Evolutionary conservation across 2,329 filamentous ascomycete genomes (phyloP).

Genomic region (Canariomyces notabilis): DNA sequence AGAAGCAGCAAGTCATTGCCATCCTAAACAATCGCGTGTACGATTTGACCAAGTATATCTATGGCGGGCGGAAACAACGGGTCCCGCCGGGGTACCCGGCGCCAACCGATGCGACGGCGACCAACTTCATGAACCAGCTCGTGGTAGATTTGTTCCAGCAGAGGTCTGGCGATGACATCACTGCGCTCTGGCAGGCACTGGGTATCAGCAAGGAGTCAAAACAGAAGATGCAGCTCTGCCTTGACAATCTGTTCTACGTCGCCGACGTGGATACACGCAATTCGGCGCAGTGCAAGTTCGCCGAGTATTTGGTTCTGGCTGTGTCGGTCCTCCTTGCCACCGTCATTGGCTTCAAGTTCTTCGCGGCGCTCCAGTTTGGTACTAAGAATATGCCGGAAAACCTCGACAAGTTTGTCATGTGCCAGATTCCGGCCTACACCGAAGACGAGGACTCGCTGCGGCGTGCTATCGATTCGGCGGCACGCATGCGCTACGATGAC

Average conservation of each 20-base stretch:
- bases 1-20: conserved; percentile 62
- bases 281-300: conserved; percentile 78
- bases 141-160: conserved; percentile 74
- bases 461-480: conserved; percentile 92
- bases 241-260: conserved; percentile 93
- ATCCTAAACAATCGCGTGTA: conserved; percentile 79
- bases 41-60: conserved; percentile 79
- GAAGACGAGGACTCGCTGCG: conserved; percentile 97
- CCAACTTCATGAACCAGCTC: conserved; percentile 73
- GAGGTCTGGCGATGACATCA: conserved; percentile 72
- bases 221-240: conserved; percentile 69
- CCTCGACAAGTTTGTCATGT: conserved; percentile 97
- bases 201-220: conserved; percentile 52
- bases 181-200: conserved; percentile 74
- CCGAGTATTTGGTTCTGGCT: conserved; percentile 81
- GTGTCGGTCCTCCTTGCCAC: conserved; percentile 74
- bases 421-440: conserved; percentile 94
- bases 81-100: conserved; percentile 48
- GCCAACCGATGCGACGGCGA: conserved; percentile 45
- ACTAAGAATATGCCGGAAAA: conserved; percentile 90
- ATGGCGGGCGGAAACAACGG: conserved; percentile 64
- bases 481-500: conserved; percentile 94
- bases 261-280: conserved; percentile 88
- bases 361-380: conserved; percentile 91
- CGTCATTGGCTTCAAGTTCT: conserved; percentile 92